Conservation (phyloP, 805 yeast genomes). For the Clavispora fructus region DNA sequence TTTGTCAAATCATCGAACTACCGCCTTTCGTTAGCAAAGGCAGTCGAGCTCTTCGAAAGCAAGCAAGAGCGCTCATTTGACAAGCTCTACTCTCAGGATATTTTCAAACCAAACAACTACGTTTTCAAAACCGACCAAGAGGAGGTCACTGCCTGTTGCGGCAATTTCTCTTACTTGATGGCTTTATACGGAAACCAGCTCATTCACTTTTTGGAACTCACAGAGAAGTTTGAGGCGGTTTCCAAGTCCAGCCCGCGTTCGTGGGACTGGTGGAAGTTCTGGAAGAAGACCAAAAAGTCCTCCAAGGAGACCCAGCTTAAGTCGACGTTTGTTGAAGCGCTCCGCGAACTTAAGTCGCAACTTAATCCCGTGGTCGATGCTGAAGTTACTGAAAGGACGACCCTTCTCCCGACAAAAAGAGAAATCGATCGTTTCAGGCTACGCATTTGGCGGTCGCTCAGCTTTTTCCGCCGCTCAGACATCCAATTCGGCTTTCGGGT, state of each 20-base stretch:
- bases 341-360: constrained; percentile 14
- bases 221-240: constrained; percentile 35
- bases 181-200: constrained; percentile 60
- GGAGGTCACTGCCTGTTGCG: constrained; percentile 80
- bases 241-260: constrained; percentile 20
- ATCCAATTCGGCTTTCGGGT: constrained; percentile 76
- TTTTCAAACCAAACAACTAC: constrained; percentile 37
- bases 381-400: background rate
- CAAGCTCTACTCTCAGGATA: constrained; percentile 51
- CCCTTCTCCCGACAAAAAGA: background rate
- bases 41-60: constrained; percentile 49
- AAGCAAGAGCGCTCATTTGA: constrained; percentile 57
- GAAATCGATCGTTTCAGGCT: constrained; percentile 4
- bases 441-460: constrained; percentile 45
- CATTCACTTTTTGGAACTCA: constrained; percentile 37
- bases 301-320: constrained; percentile 4
- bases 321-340: constrained; percentile 15
- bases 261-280: constrained; percentile 52
- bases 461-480: constrained; percentile 55
- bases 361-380: constrained; percentile 3
- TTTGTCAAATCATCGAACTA: constrained; percentile 42
- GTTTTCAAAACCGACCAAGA: constrained; percentile 57
- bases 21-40: constrained; percentile 41
- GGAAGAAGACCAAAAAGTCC: constrained; percentile 28
- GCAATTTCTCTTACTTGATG: constrained; percentile 65